Percentiles rank a stretch among this genome's conserved stretches.
Evolutionary conservation across 441 rosid genomes (phyloP).

Genomic region (Brassica balearica): DNA sequence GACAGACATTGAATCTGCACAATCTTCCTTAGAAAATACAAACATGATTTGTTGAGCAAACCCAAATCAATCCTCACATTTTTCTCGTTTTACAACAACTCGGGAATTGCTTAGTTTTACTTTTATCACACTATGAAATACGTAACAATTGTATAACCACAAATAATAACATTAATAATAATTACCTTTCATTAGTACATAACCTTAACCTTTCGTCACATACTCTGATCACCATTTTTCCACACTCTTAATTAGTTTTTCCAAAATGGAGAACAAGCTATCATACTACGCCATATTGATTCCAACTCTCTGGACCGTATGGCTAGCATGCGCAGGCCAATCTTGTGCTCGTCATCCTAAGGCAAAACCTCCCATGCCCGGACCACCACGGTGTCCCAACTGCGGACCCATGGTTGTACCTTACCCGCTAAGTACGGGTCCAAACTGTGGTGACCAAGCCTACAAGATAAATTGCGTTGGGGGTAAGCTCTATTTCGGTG

Average conservation of each 20-base stretch:
- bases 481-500: slow-evolving; percentile 45
- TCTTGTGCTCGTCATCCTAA: slow-evolving; percentile 39
- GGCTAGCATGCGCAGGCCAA: slow-evolving; percentile 20
- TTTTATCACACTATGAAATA: slow-evolving; percentile 20
- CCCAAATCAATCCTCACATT: slow-evolving; percentile 39
- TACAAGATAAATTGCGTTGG: slow-evolving; percentile 50
- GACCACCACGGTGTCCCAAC: slow-evolving; percentile 45
- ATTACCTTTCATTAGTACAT: slow-evolving; percentile 36
- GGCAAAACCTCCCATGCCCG: slow-evolving; percentile 31
- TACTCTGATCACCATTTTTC: not conserved
- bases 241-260: not conserved
- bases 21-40: slow-evolving; percentile 40
- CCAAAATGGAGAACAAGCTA: slow-evolving; percentile 35
- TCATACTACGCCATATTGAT: slow-evolving; percentile 18
- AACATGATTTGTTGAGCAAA: slow-evolving; percentile 40
- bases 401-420: slow-evolving; percentile 54
- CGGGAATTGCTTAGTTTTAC: slow-evolving; percentile 31
- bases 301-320: slow-evolving; percentile 28
- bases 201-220: slow-evolving; percentile 29
- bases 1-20: slow-evolving; percentile 43
- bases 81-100: slow-evolving; percentile 39
- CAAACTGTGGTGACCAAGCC: slow-evolving; percentile 50
- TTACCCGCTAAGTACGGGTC: slow-evolving; percentile 51
- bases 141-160: slow-evolving; percentile 31
- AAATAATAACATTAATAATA: slow-evolving; percentile 21